Conservation (phyloP, 371 early-diverging fungal genomes). For the Syncephalastrum monosporum region DNA sequence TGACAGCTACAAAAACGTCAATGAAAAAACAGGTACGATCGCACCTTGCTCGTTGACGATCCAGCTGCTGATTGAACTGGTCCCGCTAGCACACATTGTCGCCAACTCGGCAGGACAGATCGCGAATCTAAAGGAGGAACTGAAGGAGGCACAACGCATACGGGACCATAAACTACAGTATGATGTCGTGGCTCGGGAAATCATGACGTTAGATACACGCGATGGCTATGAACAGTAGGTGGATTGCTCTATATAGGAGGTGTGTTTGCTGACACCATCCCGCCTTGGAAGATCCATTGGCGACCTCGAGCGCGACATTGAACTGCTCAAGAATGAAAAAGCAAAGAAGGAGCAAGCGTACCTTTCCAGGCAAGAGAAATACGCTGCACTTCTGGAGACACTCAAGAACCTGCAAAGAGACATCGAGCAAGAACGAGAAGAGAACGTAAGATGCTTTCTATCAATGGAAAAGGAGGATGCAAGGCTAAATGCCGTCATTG, state of each 20-base stretch:
- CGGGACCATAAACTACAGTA: conserved; percentile 57
- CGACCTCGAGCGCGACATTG: conserved; percentile 32
- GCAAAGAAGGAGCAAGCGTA: conserved; percentile 23
- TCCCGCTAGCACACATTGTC: too few relatives aligned
- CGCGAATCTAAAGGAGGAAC: conserved; percentile 37
- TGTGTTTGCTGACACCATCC: background rate
- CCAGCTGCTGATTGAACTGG: too few relatives aligned
- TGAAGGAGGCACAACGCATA: conserved; percentile 43
- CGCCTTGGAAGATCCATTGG: conserved; percentile 26
- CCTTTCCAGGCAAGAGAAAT: conserved; percentile 29
- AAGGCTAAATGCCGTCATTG: background rate
- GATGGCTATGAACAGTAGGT: conserved; percentile 50
- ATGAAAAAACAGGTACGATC: conserved; percentile 36
- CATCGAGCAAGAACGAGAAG: conserved; percentile 37
- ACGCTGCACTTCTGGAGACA: conserved; percentile 19
- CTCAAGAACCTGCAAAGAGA: conserved; percentile 31
- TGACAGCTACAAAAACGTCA: conserved; percentile 36
- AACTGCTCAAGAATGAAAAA: conserved; percentile 37
- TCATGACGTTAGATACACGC: conserved; percentile 46
- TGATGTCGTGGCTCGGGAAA: conserved; percentile 54
- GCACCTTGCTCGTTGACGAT: too few relatives aligned
- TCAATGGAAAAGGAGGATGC: background rate
- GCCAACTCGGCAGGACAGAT: conserved; percentile 27
- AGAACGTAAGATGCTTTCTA: conserved; percentile 20
- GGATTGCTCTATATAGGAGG: background rate